Percentiles rank a stretch among this genome's conserved stretches.
Conservation (phyloP, 2,329 filamentous ascomycete genomes). For the Lasiodiplodia citricola region DNA sequence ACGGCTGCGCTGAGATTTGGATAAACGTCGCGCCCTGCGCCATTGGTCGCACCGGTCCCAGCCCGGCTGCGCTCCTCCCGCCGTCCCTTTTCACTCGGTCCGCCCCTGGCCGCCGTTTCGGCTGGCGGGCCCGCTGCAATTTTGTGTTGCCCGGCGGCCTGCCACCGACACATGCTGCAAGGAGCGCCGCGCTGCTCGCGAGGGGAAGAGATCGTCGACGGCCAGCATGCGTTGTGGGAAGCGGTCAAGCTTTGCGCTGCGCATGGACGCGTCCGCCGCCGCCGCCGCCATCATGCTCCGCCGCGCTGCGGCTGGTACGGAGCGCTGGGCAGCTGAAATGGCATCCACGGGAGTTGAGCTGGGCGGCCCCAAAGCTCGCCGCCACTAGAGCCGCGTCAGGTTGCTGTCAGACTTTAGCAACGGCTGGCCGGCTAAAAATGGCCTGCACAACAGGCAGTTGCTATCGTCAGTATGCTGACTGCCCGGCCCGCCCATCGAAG, state of each 20-base stretch:
- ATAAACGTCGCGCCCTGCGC: constrained; percentile 15
- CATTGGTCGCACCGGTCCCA: constrained; percentile 4
- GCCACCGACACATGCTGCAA: constrained; percentile 11
- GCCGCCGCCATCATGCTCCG: no score
- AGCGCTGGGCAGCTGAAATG: neutral
- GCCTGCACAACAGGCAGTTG: neutral
- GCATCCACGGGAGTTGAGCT: neutral
- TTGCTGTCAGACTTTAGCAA: constrained; percentile 5
- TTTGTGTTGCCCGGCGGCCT: neutral
- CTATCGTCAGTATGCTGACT: neutral
- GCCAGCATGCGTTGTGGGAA: neutral
- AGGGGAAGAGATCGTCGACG: constrained; percentile 1
- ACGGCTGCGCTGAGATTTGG: constrained; percentile 17
- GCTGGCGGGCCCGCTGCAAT: constrained; percentile 22
- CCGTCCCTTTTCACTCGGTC: constrained; percentile 19
- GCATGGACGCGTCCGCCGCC: neutral
- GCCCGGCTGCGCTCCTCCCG: constrained; percentile 12
- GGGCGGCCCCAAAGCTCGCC: neutral
- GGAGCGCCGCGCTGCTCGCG: constrained; percentile 1
- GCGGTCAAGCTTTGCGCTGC: constrained; percentile 8
- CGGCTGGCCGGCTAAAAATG: constrained; percentile 20
- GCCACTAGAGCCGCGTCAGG: neutral
- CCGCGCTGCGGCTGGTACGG: neutral
- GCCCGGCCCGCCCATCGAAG: constrained; percentile 12
- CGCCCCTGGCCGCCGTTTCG: constrained; percentile 22